Evolutionary conservation across 192 early-diverging fungal species (phyloP).

Genomic region (Geranomyces variabilis): DNA sequence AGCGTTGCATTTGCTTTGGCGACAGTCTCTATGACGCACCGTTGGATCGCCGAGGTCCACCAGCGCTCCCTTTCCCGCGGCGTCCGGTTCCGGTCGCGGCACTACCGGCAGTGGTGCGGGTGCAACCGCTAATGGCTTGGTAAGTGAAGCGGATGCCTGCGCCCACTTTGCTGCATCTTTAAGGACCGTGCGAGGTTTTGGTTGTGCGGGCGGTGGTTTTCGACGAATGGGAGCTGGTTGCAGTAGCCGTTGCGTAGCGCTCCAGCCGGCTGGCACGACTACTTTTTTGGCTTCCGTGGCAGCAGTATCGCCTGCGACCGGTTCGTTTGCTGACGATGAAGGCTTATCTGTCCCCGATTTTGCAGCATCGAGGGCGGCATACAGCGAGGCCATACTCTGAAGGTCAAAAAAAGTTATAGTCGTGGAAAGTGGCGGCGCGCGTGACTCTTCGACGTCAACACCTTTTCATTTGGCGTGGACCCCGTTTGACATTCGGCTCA

Average conservation of each 20-base stretch:
- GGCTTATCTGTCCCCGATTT: background rate
- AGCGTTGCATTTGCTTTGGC: background rate
- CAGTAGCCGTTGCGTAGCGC: constrained; percentile 1
- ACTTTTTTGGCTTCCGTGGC: background rate
- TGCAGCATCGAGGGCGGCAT: constrained; percentile 6
- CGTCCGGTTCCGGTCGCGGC: background rate
- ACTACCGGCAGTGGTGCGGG: background rate
- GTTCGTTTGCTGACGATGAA: background rate
- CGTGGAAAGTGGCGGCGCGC: no score
- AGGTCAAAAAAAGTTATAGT: no score
- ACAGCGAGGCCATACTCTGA: constrained; percentile 21
- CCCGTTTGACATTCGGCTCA: no score
- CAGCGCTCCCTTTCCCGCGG: background rate
- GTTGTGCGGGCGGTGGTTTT: background rate
- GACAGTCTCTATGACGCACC: background rate
- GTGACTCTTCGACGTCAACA: no score
- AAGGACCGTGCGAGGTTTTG: constrained; percentile 1
- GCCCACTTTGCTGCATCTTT: constrained; percentile 21
- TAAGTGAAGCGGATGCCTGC: constrained; percentile 7
- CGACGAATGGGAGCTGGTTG: constrained; percentile 7
- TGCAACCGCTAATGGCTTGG: constrained; percentile 3
- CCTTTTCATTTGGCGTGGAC: no score
- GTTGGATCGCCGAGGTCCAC: background rate
- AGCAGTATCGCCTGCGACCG: background rate
- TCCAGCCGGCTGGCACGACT: constrained; percentile 16